These are phyloP conservation scores for Podila horticola DNA, from an alignment of 192 early-diverging fungal genomes.

Conservation along the genomic window DNA sequence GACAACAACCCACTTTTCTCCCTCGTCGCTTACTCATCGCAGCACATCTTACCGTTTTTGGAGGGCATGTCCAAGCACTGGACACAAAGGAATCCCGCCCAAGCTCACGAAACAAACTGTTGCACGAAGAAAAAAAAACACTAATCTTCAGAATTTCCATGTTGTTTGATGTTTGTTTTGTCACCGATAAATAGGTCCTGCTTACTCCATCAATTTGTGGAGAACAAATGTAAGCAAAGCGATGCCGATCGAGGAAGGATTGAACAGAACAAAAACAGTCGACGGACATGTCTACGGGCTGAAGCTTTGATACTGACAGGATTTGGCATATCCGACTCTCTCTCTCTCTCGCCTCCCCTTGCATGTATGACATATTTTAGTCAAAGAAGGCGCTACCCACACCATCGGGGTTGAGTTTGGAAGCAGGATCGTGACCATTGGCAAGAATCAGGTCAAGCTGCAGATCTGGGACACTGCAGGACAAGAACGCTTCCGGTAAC, in stretches of 20 bases:
- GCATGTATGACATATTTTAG: conserved; percentile 17
- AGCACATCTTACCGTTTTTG: too few relatives aligned
- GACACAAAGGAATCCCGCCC: too few relatives aligned
- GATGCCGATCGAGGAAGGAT: neutral
- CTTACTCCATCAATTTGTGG: conserved; percentile 67
- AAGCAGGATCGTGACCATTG: conserved; percentile 74
- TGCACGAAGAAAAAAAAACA: neutral
- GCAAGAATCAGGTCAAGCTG: conserved; percentile 72
- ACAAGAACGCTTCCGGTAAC: conserved; percentile 68
- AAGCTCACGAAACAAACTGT: too few relatives aligned
- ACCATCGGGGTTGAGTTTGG: conserved; percentile 88
- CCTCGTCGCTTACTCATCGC: too few relatives aligned
- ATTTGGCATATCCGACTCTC: too few relatives aligned
- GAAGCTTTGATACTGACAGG: neutral
- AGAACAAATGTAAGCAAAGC: conserved; percentile 59
- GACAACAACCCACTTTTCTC: too few relatives aligned
- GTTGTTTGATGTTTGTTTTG: neutral
- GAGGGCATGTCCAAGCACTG: too few relatives aligned
- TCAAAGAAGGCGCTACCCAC: conserved; percentile 71
- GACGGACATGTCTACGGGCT: neutral
- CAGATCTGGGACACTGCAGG: conserved; percentile 86
- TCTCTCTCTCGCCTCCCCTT: too few relatives aligned
- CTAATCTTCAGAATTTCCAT: neutral
- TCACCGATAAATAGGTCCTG: conserved; percentile 55
- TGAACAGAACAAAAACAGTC: too few relatives aligned